Evolutionary conservation across 352 stramenopile species (phyloP), one percentile per base, ranked within the genome.

Genomic region (Phytopythium aichiense): DNA sequence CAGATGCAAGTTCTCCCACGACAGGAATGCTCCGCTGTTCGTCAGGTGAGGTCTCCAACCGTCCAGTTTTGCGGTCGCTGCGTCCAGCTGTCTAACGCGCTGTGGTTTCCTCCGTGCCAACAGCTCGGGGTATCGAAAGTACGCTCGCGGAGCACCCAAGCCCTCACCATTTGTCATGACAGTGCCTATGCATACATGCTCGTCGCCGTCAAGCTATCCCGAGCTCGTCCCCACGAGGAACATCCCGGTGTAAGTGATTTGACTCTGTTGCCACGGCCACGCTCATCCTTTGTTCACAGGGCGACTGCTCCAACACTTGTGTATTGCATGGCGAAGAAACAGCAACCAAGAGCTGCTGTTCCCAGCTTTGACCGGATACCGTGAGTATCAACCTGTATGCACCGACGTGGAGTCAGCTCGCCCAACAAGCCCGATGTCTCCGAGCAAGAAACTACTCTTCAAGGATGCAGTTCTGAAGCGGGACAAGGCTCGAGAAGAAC

Each of bases 1-100:
- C 35, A 74, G 72, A 16, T 93, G 84, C 58, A 81, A 64, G 46
- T 93, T 77, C 49, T 85, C 74, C 0, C 84, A 93, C 51, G 73
- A 86, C 7, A 22, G 64, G 4, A 54, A 59, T 15, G 52, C 52
- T 4, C 31, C 52, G 31, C 45, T 58, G 2, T 58, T 46, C 35
- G 8, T 33, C 8, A 58, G 35, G 52, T 58, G n/a, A 35, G 18
- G n/a, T 20, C 11, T 4, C 45, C 28, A 23, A 23, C 40, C 16
- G 40, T 46, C 6, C 9, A 20, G 7, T 13, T 28, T 28, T 16
- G 43, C 4, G 16, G 20, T 45, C 8, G 38, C 16, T 2, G 38
- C 15, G 20, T 20, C 15, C 38, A 45, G 18, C 7, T 2, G 25
- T 25, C 43, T 49, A 28, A 49, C 43, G 4, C 46, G 23, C 46